These are phyloP conservation scores for Fraxinus anomala DNA, from an alignment of 257 asterid species.

Conservation along the genomic window DNA sequence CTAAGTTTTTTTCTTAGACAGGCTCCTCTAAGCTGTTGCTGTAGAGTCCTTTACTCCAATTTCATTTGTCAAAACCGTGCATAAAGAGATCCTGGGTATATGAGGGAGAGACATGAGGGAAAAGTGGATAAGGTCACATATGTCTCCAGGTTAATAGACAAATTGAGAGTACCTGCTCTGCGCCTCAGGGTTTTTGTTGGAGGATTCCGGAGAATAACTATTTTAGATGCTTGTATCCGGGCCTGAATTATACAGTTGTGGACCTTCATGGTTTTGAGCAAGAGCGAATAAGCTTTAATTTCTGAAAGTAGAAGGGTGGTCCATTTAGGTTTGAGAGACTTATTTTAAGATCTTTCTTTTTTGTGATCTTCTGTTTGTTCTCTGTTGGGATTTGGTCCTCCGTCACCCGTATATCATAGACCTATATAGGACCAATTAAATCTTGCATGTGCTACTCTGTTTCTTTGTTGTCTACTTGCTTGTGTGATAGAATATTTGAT, in stretches of 20 bases:
- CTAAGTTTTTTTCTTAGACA: neutral
- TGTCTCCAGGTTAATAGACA: neutral
- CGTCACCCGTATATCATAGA: neutral
- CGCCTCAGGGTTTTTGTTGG: neutral
- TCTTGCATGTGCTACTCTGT: neutral
- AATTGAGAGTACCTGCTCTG: neutral
- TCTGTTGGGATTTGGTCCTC: neutral
- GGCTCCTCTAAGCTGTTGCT: neutral
- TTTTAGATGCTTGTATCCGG: neutral
- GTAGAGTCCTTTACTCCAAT: too few species aligned
- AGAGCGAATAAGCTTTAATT: neutral
- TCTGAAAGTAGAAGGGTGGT: neutral
- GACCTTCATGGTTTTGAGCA: neutral
- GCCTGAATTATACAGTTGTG: neutral
- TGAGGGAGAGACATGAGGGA: neutral
- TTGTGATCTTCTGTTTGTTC: neutral
- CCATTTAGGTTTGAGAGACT: neutral
- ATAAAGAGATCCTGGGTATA: neutral
- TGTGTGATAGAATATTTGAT: neutral
- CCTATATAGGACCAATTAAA: neutral
- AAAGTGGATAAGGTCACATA: neutral
- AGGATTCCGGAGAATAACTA: neutral
- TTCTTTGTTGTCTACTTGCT: neutral
- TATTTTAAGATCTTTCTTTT: neutral
- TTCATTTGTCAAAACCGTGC: neutral